Evolutionary conservation across 352 stramenopile genomes (phyloP), one percentile per base, ranked within the genome.

Genomic region (Blastocystis sp.): DNA sequence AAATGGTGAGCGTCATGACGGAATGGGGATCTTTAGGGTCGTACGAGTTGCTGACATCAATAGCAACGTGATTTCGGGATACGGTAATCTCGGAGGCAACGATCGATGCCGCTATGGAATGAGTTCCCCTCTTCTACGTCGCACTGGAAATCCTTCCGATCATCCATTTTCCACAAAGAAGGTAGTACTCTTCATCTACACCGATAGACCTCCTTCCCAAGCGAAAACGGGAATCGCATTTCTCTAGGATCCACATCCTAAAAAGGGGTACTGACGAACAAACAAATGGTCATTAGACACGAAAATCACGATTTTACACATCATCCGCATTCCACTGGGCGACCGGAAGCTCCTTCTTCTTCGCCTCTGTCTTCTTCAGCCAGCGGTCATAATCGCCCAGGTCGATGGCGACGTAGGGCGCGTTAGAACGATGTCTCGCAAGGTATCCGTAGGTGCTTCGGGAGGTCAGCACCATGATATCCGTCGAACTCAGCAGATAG

Each of bases 141-240:
- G 36, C 32, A 78, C 67, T 59, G 18, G 67, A 59, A 44, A 32
- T 40, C 32, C 67, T 48, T 7, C 67, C 67, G 36, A 78, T 78
- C 14, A 51, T 61, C 67, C 67, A 78, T 78, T 57, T 78, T n/a
- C 67, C 67, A 46, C 67, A 78, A 42, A 61, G 57, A 24, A 78
- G 51, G 3, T 24, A 24, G 57, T 61, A 78, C 21, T 21, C 16
- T 46, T 78, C 24, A 59, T 78, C 67, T 78, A 59, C n/a, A 6
- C 2, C 14, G 14, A 11, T 29, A 27, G 24, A 56, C 18, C 24
- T 4, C 0, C 32, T 21, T 18, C 6, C 21, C 16, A 29, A 24
- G 34, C 38, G 9, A 40, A 14, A 24, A 78, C 67, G 67, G 24
- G 40, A 40, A 1, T 2, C 11, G 21, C 4, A 61, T 42, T 61